Evolutionary conservation across 768 basidiomycete species (phyloP).

Genomic region (Dendrothele bispora): DNA sequence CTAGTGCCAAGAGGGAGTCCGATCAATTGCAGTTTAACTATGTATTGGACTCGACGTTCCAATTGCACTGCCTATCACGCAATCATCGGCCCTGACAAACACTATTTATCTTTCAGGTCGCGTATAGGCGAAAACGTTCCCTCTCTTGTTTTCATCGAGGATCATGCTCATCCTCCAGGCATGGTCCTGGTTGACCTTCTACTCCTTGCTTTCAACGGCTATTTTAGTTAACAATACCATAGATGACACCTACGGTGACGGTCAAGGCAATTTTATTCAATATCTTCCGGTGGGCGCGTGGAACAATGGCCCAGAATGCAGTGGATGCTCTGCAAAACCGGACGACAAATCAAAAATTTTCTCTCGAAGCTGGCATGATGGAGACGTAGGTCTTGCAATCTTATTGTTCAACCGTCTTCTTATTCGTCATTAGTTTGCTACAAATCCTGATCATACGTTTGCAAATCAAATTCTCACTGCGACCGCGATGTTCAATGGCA

Average conservation of each 20-base stretch:
- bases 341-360: slow-evolving; percentile 9
- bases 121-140: no score
- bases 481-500: slow-evolving; percentile 35
- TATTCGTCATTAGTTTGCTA: slow-evolving; percentile 11
- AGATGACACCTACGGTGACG: slow-evolving; percentile 24
- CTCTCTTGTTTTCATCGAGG: no score
- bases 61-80: no score
- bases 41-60: no score
- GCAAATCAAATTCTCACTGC: slow-evolving; percentile 23
- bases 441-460: slow-evolving; percentile 7
- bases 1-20: no score
- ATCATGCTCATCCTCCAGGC: no score
- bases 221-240: slow-evolving; percentile 29
- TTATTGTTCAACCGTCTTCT: slow-evolving; percentile 11
- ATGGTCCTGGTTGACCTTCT: no score
- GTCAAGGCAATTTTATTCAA: no score
- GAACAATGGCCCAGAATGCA: slow-evolving; percentile 18
- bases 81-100: no score
- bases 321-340: slow-evolving; percentile 16
- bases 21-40: no score
- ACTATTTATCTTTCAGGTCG: no score
- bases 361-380: slow-evolving; percentile 24
- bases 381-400: slow-evolving; percentile 5
- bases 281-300: slow-evolving; percentile 19
- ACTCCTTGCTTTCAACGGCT: no score